phyloP scores from a whole-genome alignment of 2,329 filamentous ascomycete genomes.

The Incumbomyces delicatus region DNA sequence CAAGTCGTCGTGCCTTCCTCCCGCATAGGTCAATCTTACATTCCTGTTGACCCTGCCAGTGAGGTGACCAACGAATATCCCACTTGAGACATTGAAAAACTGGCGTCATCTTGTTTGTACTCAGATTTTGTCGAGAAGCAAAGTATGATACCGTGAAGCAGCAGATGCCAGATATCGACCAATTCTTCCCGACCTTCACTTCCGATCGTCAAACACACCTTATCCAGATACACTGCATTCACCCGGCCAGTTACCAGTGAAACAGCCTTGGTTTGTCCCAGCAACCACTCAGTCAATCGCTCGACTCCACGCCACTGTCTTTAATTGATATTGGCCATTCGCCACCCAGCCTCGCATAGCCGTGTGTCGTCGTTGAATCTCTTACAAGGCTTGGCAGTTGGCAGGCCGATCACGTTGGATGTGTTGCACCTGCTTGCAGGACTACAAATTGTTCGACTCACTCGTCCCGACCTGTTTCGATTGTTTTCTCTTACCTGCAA shows the following conservation, averaged over 20 bases:
- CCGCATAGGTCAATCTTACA: neutral
- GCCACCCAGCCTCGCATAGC: neutral
- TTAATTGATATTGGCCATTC: neutral
- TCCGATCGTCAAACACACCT: slow-evolving; percentile 5
- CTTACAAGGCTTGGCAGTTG: slow-evolving; percentile 5
- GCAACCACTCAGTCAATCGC: neutral
- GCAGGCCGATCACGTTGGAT: slow-evolving; percentile 3
- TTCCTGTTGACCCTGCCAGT: neutral
- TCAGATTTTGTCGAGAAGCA: neutral
- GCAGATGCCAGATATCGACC: neutral
- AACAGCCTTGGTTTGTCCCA: neutral
- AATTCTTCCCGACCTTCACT: neutral
- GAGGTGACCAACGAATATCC: neutral
- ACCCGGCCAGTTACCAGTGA: neutral
- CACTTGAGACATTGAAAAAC: slow-evolving; percentile 2
- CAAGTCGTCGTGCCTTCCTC: neutral
- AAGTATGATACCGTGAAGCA: neutral
- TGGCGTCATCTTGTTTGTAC: neutral
- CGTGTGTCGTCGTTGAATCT: slow-evolving; percentile 7
- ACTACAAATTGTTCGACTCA: slow-evolving; percentile 13
- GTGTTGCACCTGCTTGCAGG: slow-evolving; percentile 3
- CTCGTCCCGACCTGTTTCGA: slow-evolving; percentile 7
- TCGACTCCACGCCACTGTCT: neutral
- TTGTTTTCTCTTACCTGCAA: slow-evolving; percentile 8
- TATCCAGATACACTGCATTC: slow-evolving; percentile 3